Evolutionary conservation across 2,329 filamentous ascomycete genomes (phyloP), one percentile per base, ranked within the genome.

Genomic region (Talaromyces islandicus): DNA sequence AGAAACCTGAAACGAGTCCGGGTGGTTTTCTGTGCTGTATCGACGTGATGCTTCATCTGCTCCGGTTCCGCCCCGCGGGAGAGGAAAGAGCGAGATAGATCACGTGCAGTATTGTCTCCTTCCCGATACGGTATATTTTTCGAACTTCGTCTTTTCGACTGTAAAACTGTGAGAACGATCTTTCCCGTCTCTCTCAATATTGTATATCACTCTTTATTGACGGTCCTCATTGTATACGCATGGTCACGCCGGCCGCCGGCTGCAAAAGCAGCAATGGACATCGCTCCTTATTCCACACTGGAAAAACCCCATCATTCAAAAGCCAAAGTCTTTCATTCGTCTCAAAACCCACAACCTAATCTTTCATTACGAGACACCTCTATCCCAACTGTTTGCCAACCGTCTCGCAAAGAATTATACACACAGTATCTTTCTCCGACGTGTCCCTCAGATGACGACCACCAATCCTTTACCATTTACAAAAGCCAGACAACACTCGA

Each of bases 281-380:
- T 67, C 64, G 64, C 62, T 48, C 65, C 59, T 67, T 66, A 61
- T 65, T 67, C 65, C 57, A 70, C 68, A 58, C 66, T 66, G 21
- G 66, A 70, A 62, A 64, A 68, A 62, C 57, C 56, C 19, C 30
- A 48, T 41, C 63, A 62, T 59, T 64, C 64, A 14, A 60, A 58
- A 27, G 54, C 59, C 57, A 57, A 60, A 60, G 58, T 62, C 56
- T 53, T 63, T 61, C 56, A 50, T 59, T 29, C 57, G 50, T 24
- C 64, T 54, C 43, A 58, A 52, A 57, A 35, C 48, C 24, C 62
- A 58, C 63, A 25, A 50, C 60, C 63, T 56, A 30, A 57, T 51
- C 30, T 54, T 61, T 59, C 35, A 56, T 35, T 38, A 27, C 21
- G 43, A 12, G 32, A 48, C 43, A 30, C 41, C 19, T 46, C 41